Conservation (phyloP, 2,329 filamentous ascomycete species). For the Botrytis medusae region DNA sequence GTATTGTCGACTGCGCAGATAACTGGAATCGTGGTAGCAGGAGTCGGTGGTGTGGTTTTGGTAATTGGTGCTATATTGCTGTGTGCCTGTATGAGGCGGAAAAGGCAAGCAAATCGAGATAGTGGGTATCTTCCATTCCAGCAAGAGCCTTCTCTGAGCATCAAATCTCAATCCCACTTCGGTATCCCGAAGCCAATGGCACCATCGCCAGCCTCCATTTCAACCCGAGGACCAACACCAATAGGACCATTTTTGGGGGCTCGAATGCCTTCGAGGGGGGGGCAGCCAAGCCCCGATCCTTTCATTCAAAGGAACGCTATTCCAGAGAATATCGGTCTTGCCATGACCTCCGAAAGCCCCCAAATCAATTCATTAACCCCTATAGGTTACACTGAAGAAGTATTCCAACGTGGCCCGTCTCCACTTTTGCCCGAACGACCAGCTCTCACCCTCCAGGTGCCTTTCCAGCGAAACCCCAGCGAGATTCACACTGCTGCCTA, state of each 20-base stretch:
- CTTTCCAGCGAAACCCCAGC: conserved; percentile 22
- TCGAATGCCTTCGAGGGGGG: conserved; percentile 29
- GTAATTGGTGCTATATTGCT: conserved; percentile 48
- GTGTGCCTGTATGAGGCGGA: conserved; percentile 41
- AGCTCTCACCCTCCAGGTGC: conserved; percentile 34
- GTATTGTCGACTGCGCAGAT: conserved; percentile 45
- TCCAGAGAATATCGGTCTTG: conserved; percentile 37
- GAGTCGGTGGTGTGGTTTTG: conserved; percentile 50
- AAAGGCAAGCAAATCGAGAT: conserved; percentile 31
- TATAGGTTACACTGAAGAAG: conserved; percentile 27
- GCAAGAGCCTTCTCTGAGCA: conserved; percentile 32
- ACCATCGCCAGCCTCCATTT: conserved; percentile 10
- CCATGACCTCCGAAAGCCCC: conserved; percentile 30
- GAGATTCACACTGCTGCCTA: conserved; percentile 23
- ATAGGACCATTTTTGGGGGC: conserved; percentile 28
- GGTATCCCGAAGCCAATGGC: conserved; percentile 14
- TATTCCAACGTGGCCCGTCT: conserved; percentile 30
- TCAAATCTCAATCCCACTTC: conserved; percentile 26
- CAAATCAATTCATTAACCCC: conserved; percentile 10
- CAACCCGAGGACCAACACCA: conserved; percentile 30
- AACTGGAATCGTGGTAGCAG: conserved; percentile 58
- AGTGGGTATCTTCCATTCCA: conserved; percentile 40
- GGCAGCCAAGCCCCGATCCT: conserved; percentile 32
- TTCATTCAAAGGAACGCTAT: conserved; percentile 37
- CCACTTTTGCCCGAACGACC: conserved; percentile 39